Percentiles rank a stretch among this genome's conserved stretches.
Conservation (phyloP, 129 eudicot species). For the Apium graveolens region DNA sequence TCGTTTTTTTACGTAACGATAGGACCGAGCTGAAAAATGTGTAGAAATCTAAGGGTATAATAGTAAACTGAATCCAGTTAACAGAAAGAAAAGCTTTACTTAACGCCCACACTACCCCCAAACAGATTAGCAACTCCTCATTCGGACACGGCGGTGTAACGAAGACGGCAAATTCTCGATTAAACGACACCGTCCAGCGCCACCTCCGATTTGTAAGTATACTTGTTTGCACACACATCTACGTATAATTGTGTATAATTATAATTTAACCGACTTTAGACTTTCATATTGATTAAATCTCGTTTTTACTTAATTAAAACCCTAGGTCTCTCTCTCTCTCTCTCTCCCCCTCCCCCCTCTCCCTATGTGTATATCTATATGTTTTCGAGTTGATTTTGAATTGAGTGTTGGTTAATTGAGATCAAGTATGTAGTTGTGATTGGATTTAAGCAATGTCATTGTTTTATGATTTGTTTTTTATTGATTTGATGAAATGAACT, state of each 20-base stretch:
- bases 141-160: not conserved
- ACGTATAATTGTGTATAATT: not conserved
- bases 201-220: conserved; percentile 1
- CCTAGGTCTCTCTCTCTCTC: not conserved
- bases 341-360: not conserved
- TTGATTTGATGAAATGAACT: not conserved
- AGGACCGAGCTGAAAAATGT: too few species aligned
- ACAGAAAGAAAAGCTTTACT: not conserved
- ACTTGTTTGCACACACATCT: not conserved
- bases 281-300: not conserved
- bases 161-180: not conserved
- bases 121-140: not conserved
- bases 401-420: not conserved
- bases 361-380: not conserved
- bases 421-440: not conserved
- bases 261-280: not conserved
- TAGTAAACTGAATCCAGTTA: too few species aligned
- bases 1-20: too few species aligned
- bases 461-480: not conserved
- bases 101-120: not conserved
- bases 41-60: too few species aligned
- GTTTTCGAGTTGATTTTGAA: not conserved
- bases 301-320: not conserved
- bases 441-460: not conserved
- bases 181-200: not conserved